Conservation (phyloP, 2,329 filamentous ascomycete genomes). For the Clarireedia monteithiana region DNA sequence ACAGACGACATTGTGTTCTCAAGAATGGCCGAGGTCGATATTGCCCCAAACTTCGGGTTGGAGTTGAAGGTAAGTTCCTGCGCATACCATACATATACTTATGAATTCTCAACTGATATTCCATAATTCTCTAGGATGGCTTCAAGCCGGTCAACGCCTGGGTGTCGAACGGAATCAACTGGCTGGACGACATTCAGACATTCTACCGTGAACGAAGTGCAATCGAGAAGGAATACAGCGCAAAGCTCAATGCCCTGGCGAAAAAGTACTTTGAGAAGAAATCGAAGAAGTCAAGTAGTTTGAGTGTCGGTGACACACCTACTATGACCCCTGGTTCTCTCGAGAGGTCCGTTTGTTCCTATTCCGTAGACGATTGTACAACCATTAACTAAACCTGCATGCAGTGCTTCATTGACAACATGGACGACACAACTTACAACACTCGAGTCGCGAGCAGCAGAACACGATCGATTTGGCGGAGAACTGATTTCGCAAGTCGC, state of each 20-base stretch:
- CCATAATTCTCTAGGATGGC: slow-evolving; percentile 59
- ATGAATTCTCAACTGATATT: slow-evolving; percentile 10
- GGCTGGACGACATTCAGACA: slow-evolving; percentile 93
- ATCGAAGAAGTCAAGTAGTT: slow-evolving; percentile 73
- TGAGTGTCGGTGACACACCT: slow-evolving; percentile 92
- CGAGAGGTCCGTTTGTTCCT: slow-evolving; percentile 54
- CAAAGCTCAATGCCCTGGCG: slow-evolving; percentile 77
- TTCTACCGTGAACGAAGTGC: slow-evolving; percentile 92
- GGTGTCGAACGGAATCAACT: slow-evolving; percentile 82
- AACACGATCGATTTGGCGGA: slow-evolving; percentile 79
- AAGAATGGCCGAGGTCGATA: slow-evolving; percentile 74
- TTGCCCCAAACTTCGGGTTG: slow-evolving; percentile 78
- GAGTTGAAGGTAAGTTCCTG: slow-evolving; percentile 71
- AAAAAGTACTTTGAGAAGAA: slow-evolving; percentile 99
- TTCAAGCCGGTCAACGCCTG: slow-evolving; percentile 93
- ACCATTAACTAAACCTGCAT: slow-evolving; percentile 1
- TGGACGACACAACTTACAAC: slow-evolving; percentile 93
- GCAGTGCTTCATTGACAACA: slow-evolving; percentile 85
- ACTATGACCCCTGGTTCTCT: slow-evolving; percentile 90
- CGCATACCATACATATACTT: slow-evolving; percentile 11
- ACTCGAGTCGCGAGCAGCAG: slow-evolving; percentile 76
- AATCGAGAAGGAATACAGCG: slow-evolving; percentile 95
- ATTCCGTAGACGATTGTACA: slow-evolving; percentile 4
- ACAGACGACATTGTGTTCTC: slow-evolving; percentile 8
- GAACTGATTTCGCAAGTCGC: slow-evolving; percentile 75